These are phyloP conservation scores for Wilcoxina mikolae DNA, from an alignment of 495 filamentous ascomycete species.

Conservation along the genomic window DNA sequence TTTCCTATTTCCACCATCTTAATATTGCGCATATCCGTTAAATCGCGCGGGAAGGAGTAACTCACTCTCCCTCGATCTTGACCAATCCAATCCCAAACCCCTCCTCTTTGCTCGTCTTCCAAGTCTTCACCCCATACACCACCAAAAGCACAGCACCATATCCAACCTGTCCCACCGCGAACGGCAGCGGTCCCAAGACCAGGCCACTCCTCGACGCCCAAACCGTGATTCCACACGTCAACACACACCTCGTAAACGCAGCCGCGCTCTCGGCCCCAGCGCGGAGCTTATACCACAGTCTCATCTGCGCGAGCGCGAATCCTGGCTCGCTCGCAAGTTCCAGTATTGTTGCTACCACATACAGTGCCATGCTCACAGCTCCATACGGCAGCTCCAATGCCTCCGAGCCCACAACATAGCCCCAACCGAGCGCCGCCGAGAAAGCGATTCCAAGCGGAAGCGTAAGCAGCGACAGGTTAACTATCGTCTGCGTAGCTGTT, in stretches of 20 bases:
- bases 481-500: conserved; percentile 45
- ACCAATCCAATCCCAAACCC: conserved; percentile 31
- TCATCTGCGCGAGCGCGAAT: conserved; percentile 69
- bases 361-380: conserved; percentile 44
- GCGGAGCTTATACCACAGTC: conserved; percentile 61
- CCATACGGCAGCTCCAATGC: background rate
- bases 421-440: conserved; percentile 42
- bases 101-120: conserved; percentile 31
- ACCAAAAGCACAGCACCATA: conserved; percentile 54
- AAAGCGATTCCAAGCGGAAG: conserved; percentile 53
- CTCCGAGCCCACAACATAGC: conserved; percentile 50
- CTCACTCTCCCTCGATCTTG: too few species aligned
- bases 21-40: too few species aligned
- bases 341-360: conserved; percentile 57
- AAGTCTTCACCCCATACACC: conserved; percentile 47
- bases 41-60: background rate
- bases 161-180: conserved; percentile 71
- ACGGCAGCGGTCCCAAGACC: conserved; percentile 64
- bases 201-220: conserved; percentile 43
- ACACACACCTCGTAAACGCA: conserved; percentile 57
- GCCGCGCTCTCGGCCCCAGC: conserved; percentile 66
- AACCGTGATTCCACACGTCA: conserved; percentile 44
- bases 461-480: conserved; percentile 78
- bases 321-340: conserved; percentile 74
- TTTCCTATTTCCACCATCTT: too few species aligned